Conservation (phyloP, 371 early-diverging fungal species). For the Mortierella sp. region DNA sequence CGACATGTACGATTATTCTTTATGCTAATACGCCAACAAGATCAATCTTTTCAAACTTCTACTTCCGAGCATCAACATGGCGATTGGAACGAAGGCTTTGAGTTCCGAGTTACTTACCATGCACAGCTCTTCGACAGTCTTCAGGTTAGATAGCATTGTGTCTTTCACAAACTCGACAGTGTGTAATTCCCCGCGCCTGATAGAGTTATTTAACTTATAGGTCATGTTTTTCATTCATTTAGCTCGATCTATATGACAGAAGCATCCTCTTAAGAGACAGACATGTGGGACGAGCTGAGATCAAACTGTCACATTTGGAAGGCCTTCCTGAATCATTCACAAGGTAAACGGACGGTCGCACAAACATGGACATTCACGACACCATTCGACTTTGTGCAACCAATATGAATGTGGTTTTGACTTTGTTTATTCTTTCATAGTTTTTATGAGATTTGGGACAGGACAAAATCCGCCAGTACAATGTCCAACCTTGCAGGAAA, state of each 20-base stretch:
- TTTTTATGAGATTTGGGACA: conserved; percentile 76
- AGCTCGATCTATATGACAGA: conserved; percentile 81
- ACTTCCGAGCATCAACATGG: conserved; percentile 72
- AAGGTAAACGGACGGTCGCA: conserved; percentile 45
- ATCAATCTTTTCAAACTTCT: conserved; percentile 76
- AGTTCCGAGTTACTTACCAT: conserved; percentile 80
- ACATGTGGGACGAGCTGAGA: conserved; percentile 82
- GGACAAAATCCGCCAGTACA: conserved; percentile 68
- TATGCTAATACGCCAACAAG: conserved; percentile 42
- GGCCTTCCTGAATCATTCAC: conserved; percentile 78
- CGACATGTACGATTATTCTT: background rate
- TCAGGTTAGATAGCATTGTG: conserved; percentile 56
- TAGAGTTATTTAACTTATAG: background rate
- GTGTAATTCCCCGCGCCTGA: background rate
- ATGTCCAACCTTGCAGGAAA: conserved; percentile 68
- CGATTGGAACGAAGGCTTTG: conserved; percentile 83
- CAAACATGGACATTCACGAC: too few species aligned
- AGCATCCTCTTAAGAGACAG: conserved; percentile 74
- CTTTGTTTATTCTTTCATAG: conserved; percentile 27
- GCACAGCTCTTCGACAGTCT: conserved; percentile 83
- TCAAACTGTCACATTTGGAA: conserved; percentile 70
- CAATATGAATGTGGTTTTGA: background rate
- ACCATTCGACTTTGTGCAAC: conserved; percentile 1
- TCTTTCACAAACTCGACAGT: background rate
- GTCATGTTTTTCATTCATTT: background rate